Percentiles rank a stretch among this genome's conserved stretches.
These are phyloP conservation scores for Turritis glabra DNA, from an alignment of 345 rosid species.

Conservation along the genomic window DNA sequence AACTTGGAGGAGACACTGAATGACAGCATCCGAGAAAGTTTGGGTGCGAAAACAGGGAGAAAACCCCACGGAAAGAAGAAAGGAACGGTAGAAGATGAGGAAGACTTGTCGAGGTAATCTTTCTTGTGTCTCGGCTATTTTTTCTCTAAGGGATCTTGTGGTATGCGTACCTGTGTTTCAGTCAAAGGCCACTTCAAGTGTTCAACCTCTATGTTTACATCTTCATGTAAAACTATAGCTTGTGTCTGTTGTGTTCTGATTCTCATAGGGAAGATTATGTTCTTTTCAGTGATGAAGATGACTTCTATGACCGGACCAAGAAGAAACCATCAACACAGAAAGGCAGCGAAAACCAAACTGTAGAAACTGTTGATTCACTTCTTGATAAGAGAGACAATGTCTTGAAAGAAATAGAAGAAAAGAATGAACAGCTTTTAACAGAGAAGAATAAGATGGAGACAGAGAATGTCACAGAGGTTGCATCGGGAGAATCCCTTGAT, in stretches of 20 bases:
- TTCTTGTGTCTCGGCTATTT: neutral
- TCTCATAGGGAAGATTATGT: constrained; percentile 15
- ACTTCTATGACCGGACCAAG: constrained; percentile 94
- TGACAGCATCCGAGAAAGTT: constrained; percentile 91
- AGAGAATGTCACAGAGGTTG: constrained; percentile 52
- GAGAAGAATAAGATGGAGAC: constrained; percentile 69
- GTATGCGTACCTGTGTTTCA: neutral
- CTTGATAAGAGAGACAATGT: constrained; percentile 79
- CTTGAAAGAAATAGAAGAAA: constrained; percentile 64
- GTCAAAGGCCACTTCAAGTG: neutral
- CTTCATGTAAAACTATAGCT: constrained; percentile 11
- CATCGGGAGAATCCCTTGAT: constrained; percentile 82
- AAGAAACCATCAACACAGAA: constrained; percentile 56
- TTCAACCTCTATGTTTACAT: constrained; percentile 8
- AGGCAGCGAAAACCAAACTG: constrained; percentile 54
- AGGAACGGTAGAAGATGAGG: constrained; percentile 65
- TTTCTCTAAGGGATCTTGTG: neutral
- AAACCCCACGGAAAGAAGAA: constrained; percentile 52
- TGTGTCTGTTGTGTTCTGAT: neutral
- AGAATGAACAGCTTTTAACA: constrained; percentile 48
- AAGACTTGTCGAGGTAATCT: constrained; percentile 61
- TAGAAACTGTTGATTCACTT: constrained; percentile 93
- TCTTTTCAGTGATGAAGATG: constrained; percentile 79
- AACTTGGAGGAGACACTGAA: constrained; percentile 94
- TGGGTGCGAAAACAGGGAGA: constrained; percentile 76